These are phyloP conservation scores for Cladorrhinum sp. DNA, from an alignment of 2,329 filamentous ascomycete genomes.

Conservation along the genomic window DNA sequence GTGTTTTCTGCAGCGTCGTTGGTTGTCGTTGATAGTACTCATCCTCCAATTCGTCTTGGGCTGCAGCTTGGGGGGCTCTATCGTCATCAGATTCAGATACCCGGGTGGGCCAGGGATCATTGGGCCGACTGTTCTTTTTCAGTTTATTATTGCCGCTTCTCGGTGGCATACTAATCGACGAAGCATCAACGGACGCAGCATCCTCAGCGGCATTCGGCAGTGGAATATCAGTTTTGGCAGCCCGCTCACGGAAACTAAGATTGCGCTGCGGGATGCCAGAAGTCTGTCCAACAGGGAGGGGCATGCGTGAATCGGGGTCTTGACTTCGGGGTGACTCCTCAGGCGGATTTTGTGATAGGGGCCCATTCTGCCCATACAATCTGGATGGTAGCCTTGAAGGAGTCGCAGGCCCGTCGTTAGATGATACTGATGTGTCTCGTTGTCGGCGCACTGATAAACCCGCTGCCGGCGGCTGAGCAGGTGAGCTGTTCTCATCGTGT, in stretches of 20 bases:
- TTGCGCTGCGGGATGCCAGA: slow-evolving; percentile 49
- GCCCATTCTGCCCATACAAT: slow-evolving; percentile 10
- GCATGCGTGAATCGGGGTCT: slow-evolving; percentile 27
- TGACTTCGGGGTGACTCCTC: slow-evolving; percentile 33
- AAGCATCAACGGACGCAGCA: slow-evolving; percentile 23
- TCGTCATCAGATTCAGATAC: slow-evolving; percentile 43
- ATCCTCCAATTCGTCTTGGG: slow-evolving; percentile 16
- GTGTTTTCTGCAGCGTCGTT: slow-evolving; percentile 26
- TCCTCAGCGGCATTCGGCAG: slow-evolving; percentile 31
- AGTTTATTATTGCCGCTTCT: slow-evolving; percentile 58
- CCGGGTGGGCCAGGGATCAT: slow-evolving; percentile 45
- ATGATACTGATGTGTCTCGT: slow-evolving; percentile 22
- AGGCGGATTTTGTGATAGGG: slow-evolving; percentile 32
- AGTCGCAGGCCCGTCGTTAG: slow-evolving; percentile 27
- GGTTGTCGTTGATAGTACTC: slow-evolving; percentile 21
- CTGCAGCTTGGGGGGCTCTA: background rate
- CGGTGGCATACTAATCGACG: slow-evolving; percentile 36
- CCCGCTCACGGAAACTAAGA: slow-evolving; percentile 59
- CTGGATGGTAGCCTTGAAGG: slow-evolving; percentile 24
- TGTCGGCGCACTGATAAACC: slow-evolving; percentile 34
- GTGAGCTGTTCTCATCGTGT: slow-evolving; percentile 23
- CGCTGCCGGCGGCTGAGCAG: slow-evolving; percentile 14
- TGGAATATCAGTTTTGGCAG: slow-evolving; percentile 43
- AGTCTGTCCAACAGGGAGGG: slow-evolving; percentile 26
- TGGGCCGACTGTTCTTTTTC: slow-evolving; percentile 52